Evolutionary conservation across 495 filamentous ascomycete genomes (phyloP).

Genomic region (Neurospora africana): DNA sequence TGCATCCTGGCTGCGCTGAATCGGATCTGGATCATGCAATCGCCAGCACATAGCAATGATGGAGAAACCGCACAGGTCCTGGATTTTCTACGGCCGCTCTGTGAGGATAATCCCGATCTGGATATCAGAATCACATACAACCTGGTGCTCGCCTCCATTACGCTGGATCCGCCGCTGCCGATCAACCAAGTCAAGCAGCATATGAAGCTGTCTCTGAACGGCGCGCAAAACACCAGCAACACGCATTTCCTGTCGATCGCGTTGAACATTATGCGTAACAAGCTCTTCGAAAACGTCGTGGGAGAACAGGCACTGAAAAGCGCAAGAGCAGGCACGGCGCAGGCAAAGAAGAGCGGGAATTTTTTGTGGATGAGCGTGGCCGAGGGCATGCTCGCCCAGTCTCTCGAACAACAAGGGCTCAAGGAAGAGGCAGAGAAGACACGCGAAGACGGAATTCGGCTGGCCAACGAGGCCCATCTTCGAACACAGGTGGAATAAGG

Average conservation of each 20-base stretch:
- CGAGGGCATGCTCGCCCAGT: conserved; percentile 67
- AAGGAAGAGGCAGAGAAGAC: conserved; percentile 44
- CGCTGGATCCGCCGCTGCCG: conserved; percentile 39
- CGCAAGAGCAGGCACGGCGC: conserved; percentile 58
- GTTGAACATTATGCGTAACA: conserved; percentile 72
- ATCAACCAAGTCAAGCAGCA: conserved; percentile 68
- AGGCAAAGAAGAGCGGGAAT: conserved; percentile 68
- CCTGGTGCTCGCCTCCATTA: conserved; percentile 60
- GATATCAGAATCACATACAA: conserved; percentile 69
- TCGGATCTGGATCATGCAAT: conserved; percentile 68
- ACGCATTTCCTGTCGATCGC: conserved; percentile 72
- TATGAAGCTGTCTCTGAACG: conserved; percentile 50
- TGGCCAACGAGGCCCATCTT: conserved; percentile 21
- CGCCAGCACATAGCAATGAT: conserved; percentile 41
- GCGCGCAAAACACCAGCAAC: conserved; percentile 47
- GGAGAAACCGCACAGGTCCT: conserved; percentile 45
- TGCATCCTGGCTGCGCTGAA: conserved; percentile 73
- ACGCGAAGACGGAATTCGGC: conserved; percentile 14
- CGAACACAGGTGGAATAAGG: conserved; percentile 12
- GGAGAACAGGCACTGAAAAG: conserved; percentile 88
- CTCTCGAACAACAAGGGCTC: conserved; percentile 62
- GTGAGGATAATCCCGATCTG: conserved; percentile 54
- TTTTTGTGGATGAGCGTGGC: conserved; percentile 78
- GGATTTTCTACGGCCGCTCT: conserved; percentile 56
- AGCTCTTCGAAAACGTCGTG: conserved; percentile 76